These are phyloP conservation scores for Heteromeles arbutifolia DNA, from an alignment of 306 rosid genomes.

Conservation along the genomic window DNA sequence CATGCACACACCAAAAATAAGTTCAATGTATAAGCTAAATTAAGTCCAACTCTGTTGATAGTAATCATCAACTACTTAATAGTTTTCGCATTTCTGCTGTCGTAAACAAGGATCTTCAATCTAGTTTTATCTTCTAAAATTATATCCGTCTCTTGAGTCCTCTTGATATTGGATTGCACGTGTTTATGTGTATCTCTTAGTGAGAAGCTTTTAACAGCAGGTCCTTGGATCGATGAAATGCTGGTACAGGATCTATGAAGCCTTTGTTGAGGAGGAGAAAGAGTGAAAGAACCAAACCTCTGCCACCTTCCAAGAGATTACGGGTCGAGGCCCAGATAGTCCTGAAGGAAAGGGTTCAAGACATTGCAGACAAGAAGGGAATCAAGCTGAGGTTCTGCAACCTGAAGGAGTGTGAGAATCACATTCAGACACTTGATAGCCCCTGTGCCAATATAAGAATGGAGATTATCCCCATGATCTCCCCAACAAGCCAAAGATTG, in stretches of 20 bases:
- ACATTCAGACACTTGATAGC: conserved; percentile 66
- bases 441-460: conserved; percentile 83
- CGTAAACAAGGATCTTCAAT: not conserved
- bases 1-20: not conserved
- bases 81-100: not conserved
- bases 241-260: conserved; percentile 98
- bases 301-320: conserved; percentile 95
- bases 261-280: conserved; percentile 63
- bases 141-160: conserved; percentile 11
- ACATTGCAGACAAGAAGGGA: conserved; percentile 95
- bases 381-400: conserved; percentile 94
- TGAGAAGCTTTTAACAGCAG: conserved; percentile 80
- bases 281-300: conserved; percentile 73
- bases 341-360: conserved; percentile 90
- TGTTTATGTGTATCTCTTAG: conserved; percentile 58
- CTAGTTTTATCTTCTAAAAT: not conserved
- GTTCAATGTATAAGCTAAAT: not conserved
- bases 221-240: conserved; percentile 98
- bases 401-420: conserved; percentile 94
- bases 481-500: conserved; percentile 89
- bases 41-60: not conserved
- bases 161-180: conserved; percentile 20
- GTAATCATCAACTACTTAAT: not conserved
- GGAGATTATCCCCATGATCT: conserved; percentile 97
- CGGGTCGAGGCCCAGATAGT: conserved; percentile 97